Percentiles rank a stretch among this genome's conserved stretches.
Evolutionary conservation across 1,284 basidiomycete genomes (phyloP).

Genomic region (Flammula alnicola): DNA sequence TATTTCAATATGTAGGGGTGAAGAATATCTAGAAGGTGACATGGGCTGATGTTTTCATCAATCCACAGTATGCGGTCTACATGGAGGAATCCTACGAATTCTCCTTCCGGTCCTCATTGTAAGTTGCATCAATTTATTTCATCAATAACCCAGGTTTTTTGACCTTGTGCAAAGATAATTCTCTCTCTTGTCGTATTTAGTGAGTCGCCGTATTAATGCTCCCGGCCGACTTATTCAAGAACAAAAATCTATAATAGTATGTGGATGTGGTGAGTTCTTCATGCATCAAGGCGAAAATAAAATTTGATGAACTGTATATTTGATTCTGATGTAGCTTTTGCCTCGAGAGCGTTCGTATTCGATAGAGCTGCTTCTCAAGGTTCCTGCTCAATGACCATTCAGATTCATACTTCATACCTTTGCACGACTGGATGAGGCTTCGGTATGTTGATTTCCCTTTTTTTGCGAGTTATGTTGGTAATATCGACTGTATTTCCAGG

Average conservation of each 20-base stretch:
- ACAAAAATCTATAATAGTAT: constrained; percentile 2
- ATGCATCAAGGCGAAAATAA: neutral
- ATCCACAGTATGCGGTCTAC: constrained; percentile 3
- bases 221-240: no score
- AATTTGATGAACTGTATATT: neutral
- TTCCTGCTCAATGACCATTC: neutral
- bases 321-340: constrained; percentile 10
- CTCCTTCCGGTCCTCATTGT: constrained; percentile 8
- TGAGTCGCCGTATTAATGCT: neutral
- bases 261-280: constrained; percentile 13
- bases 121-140: neutral
- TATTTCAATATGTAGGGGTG: constrained; percentile 2
- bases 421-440: constrained; percentile 12
- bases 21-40: neutral
- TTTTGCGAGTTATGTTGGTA: neutral
- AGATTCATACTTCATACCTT: constrained; percentile 18
- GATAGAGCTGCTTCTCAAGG: no score
- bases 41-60: neutral
- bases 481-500: neutral
- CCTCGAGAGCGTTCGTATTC: constrained; percentile 7
- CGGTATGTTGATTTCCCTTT: constrained; percentile 6
- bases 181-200: constrained; percentile 12
- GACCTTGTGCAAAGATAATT: neutral
- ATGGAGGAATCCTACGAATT: neutral
- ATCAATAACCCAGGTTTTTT: neutral